These are phyloP conservation scores for Fusarium sp. DNA, from an alignment of 2,329 filamentous ascomycete species.

Conservation along the genomic window DNA sequence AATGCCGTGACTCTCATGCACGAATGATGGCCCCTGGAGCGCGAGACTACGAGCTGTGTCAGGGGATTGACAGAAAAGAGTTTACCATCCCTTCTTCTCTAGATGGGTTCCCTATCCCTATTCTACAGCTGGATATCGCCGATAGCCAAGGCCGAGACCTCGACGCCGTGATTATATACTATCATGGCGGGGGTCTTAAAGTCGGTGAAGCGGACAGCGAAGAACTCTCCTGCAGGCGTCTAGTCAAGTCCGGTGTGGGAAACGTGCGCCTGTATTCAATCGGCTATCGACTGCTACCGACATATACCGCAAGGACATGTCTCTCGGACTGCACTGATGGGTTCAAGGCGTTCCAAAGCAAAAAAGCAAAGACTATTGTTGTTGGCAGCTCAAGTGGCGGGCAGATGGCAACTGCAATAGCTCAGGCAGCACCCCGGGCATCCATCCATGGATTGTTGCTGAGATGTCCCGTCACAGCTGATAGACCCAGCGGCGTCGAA, in stretches of 20 bases:
- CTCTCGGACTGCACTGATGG: slow-evolving; percentile 60
- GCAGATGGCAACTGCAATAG: slow-evolving; percentile 62
- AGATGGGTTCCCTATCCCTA: slow-evolving; percentile 55
- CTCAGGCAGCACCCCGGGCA: slow-evolving; percentile 50
- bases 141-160: slow-evolving; percentile 23
- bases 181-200: slow-evolving; percentile 64
- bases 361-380: slow-evolving; percentile 51
- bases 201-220: slow-evolving; percentile 67
- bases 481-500: slow-evolving; percentile 56
- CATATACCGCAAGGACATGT: slow-evolving; percentile 57
- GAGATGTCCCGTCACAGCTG: slow-evolving; percentile 65
- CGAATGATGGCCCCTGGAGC: slow-evolving; percentile 55
- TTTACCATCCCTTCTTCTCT: slow-evolving; percentile 52
- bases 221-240: slow-evolving; percentile 62
- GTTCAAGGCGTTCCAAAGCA: slow-evolving; percentile 45
- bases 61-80: slow-evolving; percentile 50
- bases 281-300: slow-evolving; percentile 63
- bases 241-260: slow-evolving; percentile 52
- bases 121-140: slow-evolving; percentile 54
- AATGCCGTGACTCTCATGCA: slow-evolving; percentile 57
- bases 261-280: slow-evolving; percentile 60
- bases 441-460: slow-evolving; percentile 60
- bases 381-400: slow-evolving; percentile 65
- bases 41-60: slow-evolving; percentile 56
- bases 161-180: slow-evolving; percentile 59